These are phyloP conservation scores for Nelumbo lutea DNA, from an alignment of 164 flowering plant species.

Conservation along the genomic window DNA sequence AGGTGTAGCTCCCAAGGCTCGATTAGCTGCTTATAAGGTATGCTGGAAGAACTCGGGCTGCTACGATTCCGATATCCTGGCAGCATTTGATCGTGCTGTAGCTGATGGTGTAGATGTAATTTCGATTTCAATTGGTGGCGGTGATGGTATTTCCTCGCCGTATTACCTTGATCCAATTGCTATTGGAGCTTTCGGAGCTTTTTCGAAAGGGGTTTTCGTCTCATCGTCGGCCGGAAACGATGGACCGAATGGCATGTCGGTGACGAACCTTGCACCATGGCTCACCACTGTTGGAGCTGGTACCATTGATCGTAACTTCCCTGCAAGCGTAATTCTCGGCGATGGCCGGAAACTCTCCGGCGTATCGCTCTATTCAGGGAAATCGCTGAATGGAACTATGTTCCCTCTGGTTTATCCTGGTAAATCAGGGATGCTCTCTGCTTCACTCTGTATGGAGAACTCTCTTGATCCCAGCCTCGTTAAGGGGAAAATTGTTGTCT, in stretches of 20 bases:
- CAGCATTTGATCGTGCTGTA: constrained; percentile 84
- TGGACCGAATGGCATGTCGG: constrained; percentile 66
- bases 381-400: constrained; percentile 40
- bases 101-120: constrained; percentile 89
- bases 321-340: constrained; percentile 56
- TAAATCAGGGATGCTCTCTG: constrained; percentile 45
- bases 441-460: constrained; percentile 68
- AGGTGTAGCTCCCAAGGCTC: constrained; percentile 90
- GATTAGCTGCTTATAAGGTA: constrained; percentile 83
- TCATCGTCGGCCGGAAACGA: constrained; percentile 80
- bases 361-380: constrained; percentile 72
- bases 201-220: constrained; percentile 56
- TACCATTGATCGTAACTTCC: constrained; percentile 75
- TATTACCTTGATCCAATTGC: constrained; percentile 85
- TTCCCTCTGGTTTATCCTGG: constrained; percentile 69
- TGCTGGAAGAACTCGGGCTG: constrained; percentile 89
- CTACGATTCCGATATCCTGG: constrained; percentile 82
- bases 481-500: constrained; percentile 68
- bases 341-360: constrained; percentile 54
- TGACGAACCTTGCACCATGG: constrained; percentile 85
- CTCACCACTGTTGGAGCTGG: constrained; percentile 77
- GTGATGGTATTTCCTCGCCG: constrained; percentile 63
- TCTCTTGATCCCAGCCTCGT: constrained; percentile 53
- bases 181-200: constrained; percentile 69
- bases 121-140: constrained; percentile 82